phyloP scores from a whole-genome alignment of 768 basidiomycete species.

The Postia placenta region DNA sequence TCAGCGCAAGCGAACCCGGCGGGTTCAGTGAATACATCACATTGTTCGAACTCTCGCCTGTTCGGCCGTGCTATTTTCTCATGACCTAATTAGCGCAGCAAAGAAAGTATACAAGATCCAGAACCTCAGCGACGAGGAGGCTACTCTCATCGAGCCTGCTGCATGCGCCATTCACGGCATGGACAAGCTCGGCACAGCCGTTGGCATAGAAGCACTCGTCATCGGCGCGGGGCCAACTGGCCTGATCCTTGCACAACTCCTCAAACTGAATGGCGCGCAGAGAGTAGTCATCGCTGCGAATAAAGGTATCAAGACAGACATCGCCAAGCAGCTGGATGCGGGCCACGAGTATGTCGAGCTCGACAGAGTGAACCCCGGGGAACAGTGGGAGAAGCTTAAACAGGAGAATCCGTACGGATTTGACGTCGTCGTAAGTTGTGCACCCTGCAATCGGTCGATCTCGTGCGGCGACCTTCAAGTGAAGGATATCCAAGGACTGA shows the following conservation, averaged over 20 bases:
- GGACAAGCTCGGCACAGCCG: conserved; percentile 77
- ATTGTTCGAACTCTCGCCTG: conserved; percentile 46
- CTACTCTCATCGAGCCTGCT: conserved; percentile 84
- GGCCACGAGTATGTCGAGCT: conserved; percentile 86
- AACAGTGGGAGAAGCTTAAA: conserved; percentile 79
- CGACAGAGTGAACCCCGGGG: conserved; percentile 64
- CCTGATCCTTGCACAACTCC: conserved; percentile 82
- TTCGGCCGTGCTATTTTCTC: background rate
- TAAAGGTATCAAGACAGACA: conserved; percentile 86
- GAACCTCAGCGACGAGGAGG: conserved; percentile 82
- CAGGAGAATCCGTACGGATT: conserved; percentile 83
- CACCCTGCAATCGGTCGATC: too few species aligned
- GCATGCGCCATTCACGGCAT: conserved; percentile 90
- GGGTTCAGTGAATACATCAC: conserved; percentile 88
- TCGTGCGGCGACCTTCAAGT: background rate
- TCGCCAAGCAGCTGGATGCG: conserved; percentile 72
- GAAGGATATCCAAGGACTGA: background rate
- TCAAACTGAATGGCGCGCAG: conserved; percentile 81
- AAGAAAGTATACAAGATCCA: conserved; percentile 84
- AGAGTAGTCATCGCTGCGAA: conserved; percentile 82
- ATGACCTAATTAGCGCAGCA: conserved; percentile 38
- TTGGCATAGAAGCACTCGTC: conserved; percentile 79
- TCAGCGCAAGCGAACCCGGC: conserved; percentile 76
- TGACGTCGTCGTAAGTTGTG: conserved; percentile 56
- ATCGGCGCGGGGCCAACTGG: conserved; percentile 91